These are phyloP conservation scores for Globisporangium radiosum DNA, from an alignment of 352 stramenopile species.

Conservation along the genomic window DNA sequence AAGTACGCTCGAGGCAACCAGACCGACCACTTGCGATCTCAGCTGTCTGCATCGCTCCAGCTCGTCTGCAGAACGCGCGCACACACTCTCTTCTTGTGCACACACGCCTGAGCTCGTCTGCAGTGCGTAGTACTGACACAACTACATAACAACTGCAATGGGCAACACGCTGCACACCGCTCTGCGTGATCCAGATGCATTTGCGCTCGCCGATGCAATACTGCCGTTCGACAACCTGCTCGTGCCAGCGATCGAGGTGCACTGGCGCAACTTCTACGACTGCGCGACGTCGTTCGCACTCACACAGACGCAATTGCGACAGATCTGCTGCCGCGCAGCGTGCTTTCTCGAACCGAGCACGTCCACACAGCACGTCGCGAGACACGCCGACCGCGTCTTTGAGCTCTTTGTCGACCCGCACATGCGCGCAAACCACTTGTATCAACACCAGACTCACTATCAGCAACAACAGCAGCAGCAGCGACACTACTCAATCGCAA, in stretches of 20 bases:
- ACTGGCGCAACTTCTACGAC: conserved; percentile 84
- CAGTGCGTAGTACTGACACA: not conserved
- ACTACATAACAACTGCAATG: conserved; percentile 17
- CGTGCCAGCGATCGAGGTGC: conserved; percentile 62
- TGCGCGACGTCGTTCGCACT: conserved; percentile 66
- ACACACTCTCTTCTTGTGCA: not conserved
- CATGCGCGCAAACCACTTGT: conserved; percentile 4
- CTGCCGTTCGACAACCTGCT: conserved; percentile 71
- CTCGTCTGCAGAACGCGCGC: not conserved
- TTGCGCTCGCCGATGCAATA: conserved; percentile 52
- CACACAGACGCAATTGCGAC: conserved; percentile 44
- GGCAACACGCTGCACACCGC: conserved; percentile 53
- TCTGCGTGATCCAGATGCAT: conserved; percentile 32
- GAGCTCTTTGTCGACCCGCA: conserved; percentile 45
- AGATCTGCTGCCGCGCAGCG: conserved; percentile 53
- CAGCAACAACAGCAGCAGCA: conserved; percentile 7
- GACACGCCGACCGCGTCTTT: conserved; percentile 52
- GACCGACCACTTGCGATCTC: no score
- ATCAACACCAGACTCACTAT: not conserved
- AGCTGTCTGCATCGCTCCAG: not conserved
- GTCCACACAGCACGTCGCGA: conserved; percentile 29
- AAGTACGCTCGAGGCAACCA: no score
- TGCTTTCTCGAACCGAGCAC: conserved; percentile 28
- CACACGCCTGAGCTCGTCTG: not conserved
- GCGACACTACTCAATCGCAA: no score